Evolutionary conservation across 371 early-diverging fungal species (phyloP), one percentile per base, ranked within the genome.

Genomic region (Phascolomyces articulosus): DNA sequence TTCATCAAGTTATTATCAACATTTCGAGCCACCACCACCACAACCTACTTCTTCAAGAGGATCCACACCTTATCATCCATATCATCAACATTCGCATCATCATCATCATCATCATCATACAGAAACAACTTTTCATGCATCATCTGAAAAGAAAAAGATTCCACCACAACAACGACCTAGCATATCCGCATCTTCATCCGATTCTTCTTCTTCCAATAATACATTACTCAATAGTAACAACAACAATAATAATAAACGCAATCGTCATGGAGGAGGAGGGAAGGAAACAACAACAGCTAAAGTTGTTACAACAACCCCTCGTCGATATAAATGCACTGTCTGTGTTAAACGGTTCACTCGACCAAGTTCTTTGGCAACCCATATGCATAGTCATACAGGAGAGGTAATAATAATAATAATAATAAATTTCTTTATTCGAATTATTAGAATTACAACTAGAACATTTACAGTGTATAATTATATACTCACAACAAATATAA

Each of bases 341-440:
- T 89, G 90, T 58, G 57, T 61, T 27, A 84, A 87, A 60, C 67
- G 82, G 2, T 89, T 89, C 63, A 78, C 85, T 8, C 73, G 90
- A 3, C 90, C 90, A 10, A 80, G 81, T 63, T 84, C 85, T 24
- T 65, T 89, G 47, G 77, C 80, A 27, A 87, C 86, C 7, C 90
- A 89, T 60, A 75, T 82, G 61, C 78, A 84, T 64, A 85, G 87
- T 38, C 90, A 89, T 56, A 87, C 90, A 20, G 88, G 88, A 40
- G 80, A 83, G 34, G 78, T 78, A 9, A 31, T 3, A 31, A 6
- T n/a, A n/a, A 75, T 65, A 44, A 60, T 16, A 11, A 38, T 40
- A 48, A 1, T 11, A 10, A 38, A 31, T 9, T 16, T 27, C n/a
- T 31, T 31, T 31, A 6, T 10, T 6, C 10, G 31, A 31, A 6